Base-by-base conservation (phyloP, 345 rosid species). In the Gossypium rotundifolium region DNA sequence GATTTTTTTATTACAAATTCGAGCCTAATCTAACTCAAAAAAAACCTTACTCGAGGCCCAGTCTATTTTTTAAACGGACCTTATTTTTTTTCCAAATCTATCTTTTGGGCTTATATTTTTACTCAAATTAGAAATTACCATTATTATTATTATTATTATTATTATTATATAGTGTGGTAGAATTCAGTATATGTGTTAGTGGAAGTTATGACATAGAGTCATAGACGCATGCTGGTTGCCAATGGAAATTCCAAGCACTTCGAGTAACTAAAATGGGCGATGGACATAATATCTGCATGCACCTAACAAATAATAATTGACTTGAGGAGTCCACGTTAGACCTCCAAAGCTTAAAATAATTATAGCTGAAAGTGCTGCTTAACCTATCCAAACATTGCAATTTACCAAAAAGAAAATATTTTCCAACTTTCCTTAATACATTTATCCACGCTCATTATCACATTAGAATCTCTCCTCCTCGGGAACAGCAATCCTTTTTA, bases 51-150 rank as follows among this genome's bases (percentile, higher is more conserved):
- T 33, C 1, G 38, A 4, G 6, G 0, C 6, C 1, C 0, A 0
- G 0, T 4, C 1, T 0, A 29, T 29, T 33, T 33, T 33, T 1
- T 4, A 4, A 0, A 33, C 0, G 38, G 6, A 0, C 0, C 0
- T 33, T 33, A 33, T 33, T 33, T 4, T 33, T 4, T 33, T 33
- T 0, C 0, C 0, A 33, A 33, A 33, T 33, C 1, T 33, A 33
- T 4, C 4, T 29, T 29, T 29, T 29, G 1, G 6, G 38, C 6
- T 0, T 29, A 29, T 29, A 29, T 29, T 29, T 29, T 29, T 29
- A 29, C 38, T 29, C 6, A 29, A 29, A 29, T 4, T 33, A 33
- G 38, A 33, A 33, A 33, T 33, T 33, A 33, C 38, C 38, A 33
- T 33, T 33, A 33, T 29, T 29, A 29, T 29, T 29, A 29, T 0